These are phyloP conservation scores for Aspergillus sp. DNA, from an alignment of 2,329 filamentous ascomycete species.

Conservation along the genomic window DNA sequence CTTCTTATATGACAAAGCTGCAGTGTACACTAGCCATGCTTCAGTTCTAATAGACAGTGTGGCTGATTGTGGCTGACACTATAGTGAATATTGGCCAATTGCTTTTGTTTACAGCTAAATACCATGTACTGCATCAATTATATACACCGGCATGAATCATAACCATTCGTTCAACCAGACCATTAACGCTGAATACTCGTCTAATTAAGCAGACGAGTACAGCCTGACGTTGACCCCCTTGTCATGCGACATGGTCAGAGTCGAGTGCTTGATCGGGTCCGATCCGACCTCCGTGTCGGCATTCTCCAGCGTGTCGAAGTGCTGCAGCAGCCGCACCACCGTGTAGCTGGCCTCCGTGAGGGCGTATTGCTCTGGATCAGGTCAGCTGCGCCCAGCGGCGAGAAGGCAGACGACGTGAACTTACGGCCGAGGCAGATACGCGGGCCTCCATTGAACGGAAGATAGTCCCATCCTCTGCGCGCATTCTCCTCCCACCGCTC, in stretches of 20 bases:
- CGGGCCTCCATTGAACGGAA: constrained; percentile 32
- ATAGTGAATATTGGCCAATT: no score
- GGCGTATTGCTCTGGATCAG: constrained; percentile 31
- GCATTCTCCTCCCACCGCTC: constrained; percentile 40
- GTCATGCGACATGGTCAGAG: constrained; percentile 24
- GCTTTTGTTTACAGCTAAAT: no score
- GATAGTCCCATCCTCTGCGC: constrained; percentile 27
- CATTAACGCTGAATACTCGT: not conserved
- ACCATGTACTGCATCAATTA: no score
- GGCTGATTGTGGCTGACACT: no score
- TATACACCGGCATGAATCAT: no score
- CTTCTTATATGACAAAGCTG: no score
- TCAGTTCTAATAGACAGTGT: no score
- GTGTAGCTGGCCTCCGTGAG: constrained; percentile 35
- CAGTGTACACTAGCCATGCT: no score
- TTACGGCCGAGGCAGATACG: constrained; percentile 33
- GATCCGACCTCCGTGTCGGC: constrained; percentile 19
- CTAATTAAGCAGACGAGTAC: constrained; percentile 10
- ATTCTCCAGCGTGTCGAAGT: constrained; percentile 28
- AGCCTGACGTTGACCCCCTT: constrained; percentile 20
- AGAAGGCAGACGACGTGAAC: constrained; percentile 5
- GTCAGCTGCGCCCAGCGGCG: not conserved
- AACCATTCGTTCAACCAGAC: not conserved
- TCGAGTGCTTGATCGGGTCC: constrained; percentile 22
- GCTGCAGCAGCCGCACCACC: constrained; percentile 28